These are phyloP conservation scores for Cadophora malorum DNA, from an alignment of 2,329 filamentous ascomycete species.

Conservation along the genomic window DNA sequence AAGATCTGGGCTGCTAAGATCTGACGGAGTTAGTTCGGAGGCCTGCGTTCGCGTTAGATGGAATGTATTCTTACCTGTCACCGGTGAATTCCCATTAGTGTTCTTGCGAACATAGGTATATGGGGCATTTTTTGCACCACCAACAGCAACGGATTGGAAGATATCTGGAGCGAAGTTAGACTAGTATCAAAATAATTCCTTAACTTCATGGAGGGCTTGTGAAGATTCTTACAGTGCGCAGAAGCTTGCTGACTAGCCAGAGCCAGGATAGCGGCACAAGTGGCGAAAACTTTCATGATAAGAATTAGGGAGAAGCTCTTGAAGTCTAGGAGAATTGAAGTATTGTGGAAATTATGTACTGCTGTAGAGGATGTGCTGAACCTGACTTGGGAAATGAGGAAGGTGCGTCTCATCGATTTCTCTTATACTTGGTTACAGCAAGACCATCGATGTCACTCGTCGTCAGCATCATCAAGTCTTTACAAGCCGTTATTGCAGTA, in stretches of 20 bases:
- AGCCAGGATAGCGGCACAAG: constrained; percentile 27
- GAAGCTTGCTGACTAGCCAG: constrained; percentile 33
- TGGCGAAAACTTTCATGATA: constrained; percentile 35
- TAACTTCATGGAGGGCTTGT: not conserved
- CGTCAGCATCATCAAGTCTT: not conserved
- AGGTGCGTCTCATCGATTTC: not conserved
- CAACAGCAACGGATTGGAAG: constrained; percentile 35
- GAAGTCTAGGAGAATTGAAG: not conserved
- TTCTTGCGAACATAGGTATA: constrained; percentile 57
- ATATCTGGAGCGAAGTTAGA: constrained; percentile 32
- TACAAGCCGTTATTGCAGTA: not conserved
- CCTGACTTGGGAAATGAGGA: not conserved
- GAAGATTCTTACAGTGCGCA: constrained; percentile 33
- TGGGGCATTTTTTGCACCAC: constrained; percentile 40
- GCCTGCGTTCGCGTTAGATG: too few species aligned
- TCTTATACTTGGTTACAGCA: constrained; percentile 13
- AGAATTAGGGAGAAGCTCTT: constrained; percentile 6
- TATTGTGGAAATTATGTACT: not conserved
- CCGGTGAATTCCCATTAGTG: constrained; percentile 54
- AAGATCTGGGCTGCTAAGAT: constrained; percentile 34
- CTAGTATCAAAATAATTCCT: too few species aligned
- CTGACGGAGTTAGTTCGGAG: constrained; percentile 20
- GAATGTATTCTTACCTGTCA: constrained; percentile 41
- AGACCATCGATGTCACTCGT: not conserved
- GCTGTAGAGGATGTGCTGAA: not conserved